phyloP scores from a whole-genome alignment of 2,329 filamentous ascomycete genomes.

The Fusarium chuoi region DNA sequence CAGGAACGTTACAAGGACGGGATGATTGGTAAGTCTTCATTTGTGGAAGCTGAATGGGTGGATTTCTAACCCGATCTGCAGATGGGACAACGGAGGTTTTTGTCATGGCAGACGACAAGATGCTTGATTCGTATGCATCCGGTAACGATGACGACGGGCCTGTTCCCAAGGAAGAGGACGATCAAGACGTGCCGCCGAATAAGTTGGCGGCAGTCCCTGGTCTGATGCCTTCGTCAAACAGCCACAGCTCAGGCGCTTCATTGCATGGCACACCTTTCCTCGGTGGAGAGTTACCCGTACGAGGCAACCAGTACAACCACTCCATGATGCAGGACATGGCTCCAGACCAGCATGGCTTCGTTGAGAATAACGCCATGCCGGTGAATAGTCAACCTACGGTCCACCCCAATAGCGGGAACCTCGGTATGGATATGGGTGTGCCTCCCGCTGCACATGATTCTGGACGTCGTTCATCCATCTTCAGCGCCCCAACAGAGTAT shows the following conservation, averaged over 20 bases:
- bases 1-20: constrained; percentile 67
- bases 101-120: constrained; percentile 64
- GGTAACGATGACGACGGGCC: constrained; percentile 57
- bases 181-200: constrained; percentile 51
- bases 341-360: constrained; percentile 54
- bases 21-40: constrained; percentile 62
- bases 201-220: constrained; percentile 49
- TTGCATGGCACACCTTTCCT: constrained; percentile 52
- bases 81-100: constrained; percentile 60
- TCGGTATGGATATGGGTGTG: constrained; percentile 59
- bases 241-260: constrained; percentile 50
- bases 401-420: constrained; percentile 47
- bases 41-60: background rate
- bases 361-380: constrained; percentile 51
- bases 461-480: constrained; percentile 57
- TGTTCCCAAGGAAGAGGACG: constrained; percentile 57
- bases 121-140: constrained; percentile 58
- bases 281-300: constrained; percentile 56
- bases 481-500: constrained; percentile 56
- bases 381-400: constrained; percentile 50
- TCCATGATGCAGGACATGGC: constrained; percentile 57
- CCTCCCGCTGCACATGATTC: constrained; percentile 56
- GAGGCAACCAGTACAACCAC: constrained; percentile 53
- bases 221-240: constrained; percentile 50
- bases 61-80: constrained; percentile 40